Conservation (phyloP, 768 basidiomycete genomes). For the Tricholoma sp. region DNA sequence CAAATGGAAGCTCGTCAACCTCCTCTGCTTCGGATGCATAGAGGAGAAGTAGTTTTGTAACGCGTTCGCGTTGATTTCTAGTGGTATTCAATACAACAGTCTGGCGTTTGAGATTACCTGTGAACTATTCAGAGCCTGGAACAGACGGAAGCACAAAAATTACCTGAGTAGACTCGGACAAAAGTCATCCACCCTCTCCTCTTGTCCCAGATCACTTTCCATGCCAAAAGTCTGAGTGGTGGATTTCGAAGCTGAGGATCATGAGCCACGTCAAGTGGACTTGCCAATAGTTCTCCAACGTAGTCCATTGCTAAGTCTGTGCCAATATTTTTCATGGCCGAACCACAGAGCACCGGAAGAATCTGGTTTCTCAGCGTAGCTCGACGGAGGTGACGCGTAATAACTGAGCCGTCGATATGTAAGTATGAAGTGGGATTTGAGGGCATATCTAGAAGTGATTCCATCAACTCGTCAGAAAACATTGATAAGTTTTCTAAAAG, state of each 20-base stretch:
- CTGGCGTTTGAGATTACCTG: conserved; percentile 68
- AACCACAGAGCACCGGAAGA: conserved; percentile 79
- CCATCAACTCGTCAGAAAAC: conserved; percentile 79
- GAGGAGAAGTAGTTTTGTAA: conserved; percentile 69
- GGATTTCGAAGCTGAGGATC: conserved; percentile 38
- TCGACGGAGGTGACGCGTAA: conserved; percentile 62
- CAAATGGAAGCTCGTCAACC: conserved; percentile 75
- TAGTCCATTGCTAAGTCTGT: conserved; percentile 81
- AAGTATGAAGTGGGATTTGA: conserved; percentile 62
- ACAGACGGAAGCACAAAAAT: conserved; percentile 4
- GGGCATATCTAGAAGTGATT: conserved; percentile 53
- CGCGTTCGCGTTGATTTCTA: conserved; percentile 65
- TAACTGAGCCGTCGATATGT: conserved; percentile 41
- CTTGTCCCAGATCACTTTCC: conserved; percentile 88
- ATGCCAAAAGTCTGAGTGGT: conserved; percentile 65
- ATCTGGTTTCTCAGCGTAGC: conserved; percentile 63
- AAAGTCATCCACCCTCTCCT: conserved; percentile 89
- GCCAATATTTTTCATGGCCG: conserved; percentile 76
- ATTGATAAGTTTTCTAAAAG: conserved; percentile 78
- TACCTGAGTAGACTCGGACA: conserved; percentile 84
- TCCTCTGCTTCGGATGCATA: conserved; percentile 76
- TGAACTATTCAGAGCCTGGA: conserved; percentile 3
- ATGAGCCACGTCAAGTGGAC: conserved; percentile 62
- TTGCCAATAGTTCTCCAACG: conserved; percentile 73
- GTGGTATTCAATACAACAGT: conserved; percentile 58